Evolutionary conservation across 2,329 filamentous ascomycete species (phyloP), one percentile per base, ranked within the genome.

Genomic region (Apiospora aurea): DNA sequence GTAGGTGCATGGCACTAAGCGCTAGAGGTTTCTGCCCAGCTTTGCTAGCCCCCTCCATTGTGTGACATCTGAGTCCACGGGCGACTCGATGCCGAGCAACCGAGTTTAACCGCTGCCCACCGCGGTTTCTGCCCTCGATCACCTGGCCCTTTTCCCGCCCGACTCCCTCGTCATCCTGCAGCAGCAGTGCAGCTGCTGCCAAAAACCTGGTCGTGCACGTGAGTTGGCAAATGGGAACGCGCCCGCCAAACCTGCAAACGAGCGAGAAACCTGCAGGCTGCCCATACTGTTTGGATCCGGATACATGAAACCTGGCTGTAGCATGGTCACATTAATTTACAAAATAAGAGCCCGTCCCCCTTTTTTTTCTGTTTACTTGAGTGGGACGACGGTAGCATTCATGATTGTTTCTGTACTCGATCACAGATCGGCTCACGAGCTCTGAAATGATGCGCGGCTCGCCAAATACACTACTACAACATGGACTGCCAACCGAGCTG

Each of bases 31-130:
- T 49, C 49, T 51, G 49, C 49, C 46, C 46, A 49, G 46, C 46
- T 49, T 38, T 3, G 46, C 34, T 64, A 64, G 57, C 57, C 57
- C 57, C 57, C 8, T 41, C 29, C 29, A 61, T 41, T 64, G 38
- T 64, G 57, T 64, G 34, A 41, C 21, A 34, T 64, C 38, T 64
- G 29, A 38, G 57, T 41, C 21, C 29, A 34, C 18, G 16, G 26
- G 18, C 6, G 53, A 21, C 18, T 64, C 34, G 57, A 64, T 64
- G 57, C 57, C 57, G 34, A 64, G 57, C 57, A 64, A 41, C 57
- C 57, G 57, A 64, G 57, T 64, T 64, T 64, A 41, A 41, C 57
- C 53, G 53, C 53, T 61, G 53, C 53, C 53, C 53, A 61, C 38
- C 53, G 53, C 51, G 26, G 51, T 34, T 57, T 21, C 21, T 38